phyloP scores from a whole-genome alignment of 768 basidiomycete genomes.

The Russula lepida region DNA sequence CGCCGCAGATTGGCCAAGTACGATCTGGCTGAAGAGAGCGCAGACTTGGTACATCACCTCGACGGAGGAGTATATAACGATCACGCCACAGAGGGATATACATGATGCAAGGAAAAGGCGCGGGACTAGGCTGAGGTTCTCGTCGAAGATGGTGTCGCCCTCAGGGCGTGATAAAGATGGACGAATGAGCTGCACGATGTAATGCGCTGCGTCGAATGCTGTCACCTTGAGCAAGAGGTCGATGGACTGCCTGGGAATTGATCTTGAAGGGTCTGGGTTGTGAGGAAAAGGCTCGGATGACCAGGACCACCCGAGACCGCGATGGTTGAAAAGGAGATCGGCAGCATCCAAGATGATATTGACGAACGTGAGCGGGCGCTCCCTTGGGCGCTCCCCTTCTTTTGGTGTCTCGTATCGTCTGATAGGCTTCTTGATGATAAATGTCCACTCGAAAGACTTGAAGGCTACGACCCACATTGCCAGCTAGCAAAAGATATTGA shows the following conservation, averaged over 20 bases:
- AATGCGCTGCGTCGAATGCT: slow-evolving; percentile 10
- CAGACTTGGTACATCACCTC: slow-evolving; percentile 23
- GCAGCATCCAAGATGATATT: slow-evolving; percentile 11
- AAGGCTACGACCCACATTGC: slow-evolving; percentile 1
- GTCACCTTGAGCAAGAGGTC: neutral
- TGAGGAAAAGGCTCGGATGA: slow-evolving; percentile 10
- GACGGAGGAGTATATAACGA: slow-evolving; percentile 20
- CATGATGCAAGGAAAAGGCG: neutral
- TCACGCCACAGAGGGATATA: slow-evolving; percentile 9
- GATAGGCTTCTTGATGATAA: slow-evolving; percentile 1
- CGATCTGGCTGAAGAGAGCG: slow-evolving; percentile 24
- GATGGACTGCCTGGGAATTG: neutral
- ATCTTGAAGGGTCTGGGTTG: neutral
- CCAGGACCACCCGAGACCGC: slow-evolving; percentile 22
- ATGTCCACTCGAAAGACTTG: slow-evolving; percentile 16
- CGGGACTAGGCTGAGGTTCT: neutral
- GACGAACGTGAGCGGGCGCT: neutral
- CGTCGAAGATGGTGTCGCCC: slow-evolving; percentile 18
- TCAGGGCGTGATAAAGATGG: slow-evolving; percentile 8
- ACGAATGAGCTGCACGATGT: slow-evolving; percentile 1
- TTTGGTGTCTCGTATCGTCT: slow-evolving; percentile 2
- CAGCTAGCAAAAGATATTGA: neutral
- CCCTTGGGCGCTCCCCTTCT: neutral
- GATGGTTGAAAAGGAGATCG: slow-evolving; percentile 19
- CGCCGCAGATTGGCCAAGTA: slow-evolving; percentile 27